A percentile compares a stretch with the other conserved stretches of the same genome.
Evolutionary conservation across 805 yeast genomes (phyloP).

Genomic region (Spathaspora girioi): DNA sequence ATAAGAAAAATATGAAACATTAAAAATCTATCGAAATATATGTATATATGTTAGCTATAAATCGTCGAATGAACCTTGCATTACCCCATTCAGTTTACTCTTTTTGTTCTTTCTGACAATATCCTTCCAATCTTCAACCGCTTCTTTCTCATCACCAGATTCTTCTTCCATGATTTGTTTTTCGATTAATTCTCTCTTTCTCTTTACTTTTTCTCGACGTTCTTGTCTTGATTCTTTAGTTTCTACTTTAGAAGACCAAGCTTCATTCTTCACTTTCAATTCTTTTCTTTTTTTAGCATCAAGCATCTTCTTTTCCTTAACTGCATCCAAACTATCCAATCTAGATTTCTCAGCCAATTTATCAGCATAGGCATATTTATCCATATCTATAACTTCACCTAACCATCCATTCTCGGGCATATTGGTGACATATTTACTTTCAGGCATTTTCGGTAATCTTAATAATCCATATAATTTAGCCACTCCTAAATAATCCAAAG

Average conservation of each 20-base stretch:
- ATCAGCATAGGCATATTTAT: slow-evolving; percentile 62
- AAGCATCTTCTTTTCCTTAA: slow-evolving; percentile 29
- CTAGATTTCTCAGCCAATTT: slow-evolving; percentile 60
- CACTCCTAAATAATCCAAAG: slow-evolving; percentile 66
- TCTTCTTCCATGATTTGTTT: slow-evolving; percentile 44
- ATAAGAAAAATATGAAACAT: not conserved
- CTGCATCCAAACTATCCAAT: slow-evolving; percentile 51
- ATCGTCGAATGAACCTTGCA: slow-evolving; percentile 61
- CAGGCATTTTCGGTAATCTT: slow-evolving; percentile 94
- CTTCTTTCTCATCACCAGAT: slow-evolving; percentile 44
- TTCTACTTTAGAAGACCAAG: slow-evolving; percentile 77
- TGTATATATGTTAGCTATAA: slow-evolving; percentile 20
- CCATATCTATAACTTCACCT: slow-evolving; percentile 61
- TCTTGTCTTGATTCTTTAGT: slow-evolving; percentile 58
- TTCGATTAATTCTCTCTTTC: slow-evolving; percentile 67
- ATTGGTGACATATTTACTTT: slow-evolving; percentile 48
- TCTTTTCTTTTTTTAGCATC: slow-evolving; percentile 43
- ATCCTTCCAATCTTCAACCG: slow-evolving; percentile 84
- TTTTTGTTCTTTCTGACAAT: slow-evolving; percentile 63
- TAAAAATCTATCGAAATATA: no score
- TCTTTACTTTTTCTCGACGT: slow-evolving; percentile 65
- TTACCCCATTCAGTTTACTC: slow-evolving; percentile 38
- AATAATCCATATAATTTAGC: slow-evolving; percentile 78
- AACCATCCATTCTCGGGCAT: slow-evolving; percentile 78
- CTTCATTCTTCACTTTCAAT: slow-evolving; percentile 49